Conservation (phyloP, 2,329 filamentous ascomycete genomes). For the Phyllosticta citribraziliensis region DNA sequence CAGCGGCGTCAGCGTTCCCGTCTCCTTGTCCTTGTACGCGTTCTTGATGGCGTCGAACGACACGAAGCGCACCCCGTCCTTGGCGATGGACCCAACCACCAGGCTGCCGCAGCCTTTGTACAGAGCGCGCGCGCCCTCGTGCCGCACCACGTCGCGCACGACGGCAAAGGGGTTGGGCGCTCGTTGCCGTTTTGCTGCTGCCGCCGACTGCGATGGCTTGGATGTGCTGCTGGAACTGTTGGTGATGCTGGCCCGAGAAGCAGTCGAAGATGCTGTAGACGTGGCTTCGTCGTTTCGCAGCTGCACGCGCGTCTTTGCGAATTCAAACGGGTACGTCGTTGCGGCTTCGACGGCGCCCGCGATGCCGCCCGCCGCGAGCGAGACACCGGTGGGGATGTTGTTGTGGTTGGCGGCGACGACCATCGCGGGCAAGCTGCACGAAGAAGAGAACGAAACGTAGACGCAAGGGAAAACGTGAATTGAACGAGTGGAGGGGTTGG, state of each 20-base stretch:
- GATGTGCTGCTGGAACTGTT: background rate
- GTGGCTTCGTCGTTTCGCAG: constrained; percentile 31
- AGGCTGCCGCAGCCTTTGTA: constrained; percentile 56
- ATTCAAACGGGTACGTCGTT: constrained; percentile 52
- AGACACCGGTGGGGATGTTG: constrained; percentile 15
- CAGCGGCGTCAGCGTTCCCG: constrained; percentile 63
- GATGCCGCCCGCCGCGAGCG: constrained; percentile 28
- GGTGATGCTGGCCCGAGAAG: background rate
- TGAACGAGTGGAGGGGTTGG: background rate
- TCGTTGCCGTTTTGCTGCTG: constrained; percentile 21
- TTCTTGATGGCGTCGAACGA: constrained; percentile 58
- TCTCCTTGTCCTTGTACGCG: constrained; percentile 44
- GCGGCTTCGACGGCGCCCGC: constrained; percentile 31
- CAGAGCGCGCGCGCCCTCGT: constrained; percentile 48
- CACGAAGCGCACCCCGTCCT: constrained; percentile 57
- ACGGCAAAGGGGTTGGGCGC: constrained; percentile 46
- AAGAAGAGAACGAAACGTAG: background rate
- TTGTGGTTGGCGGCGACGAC: background rate
- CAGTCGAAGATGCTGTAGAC: constrained; percentile 28
- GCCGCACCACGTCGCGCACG: constrained; percentile 43
- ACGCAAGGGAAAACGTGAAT: background rate
- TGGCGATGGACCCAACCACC: constrained; percentile 50
- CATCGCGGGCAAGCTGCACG: background rate
- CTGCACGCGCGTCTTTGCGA: constrained; percentile 56
- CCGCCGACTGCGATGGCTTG: background rate